These are phyloP conservation scores for Yamadazyma sp. DNA, from an alignment of 805 yeast genomes.

Conservation along the genomic window DNA sequence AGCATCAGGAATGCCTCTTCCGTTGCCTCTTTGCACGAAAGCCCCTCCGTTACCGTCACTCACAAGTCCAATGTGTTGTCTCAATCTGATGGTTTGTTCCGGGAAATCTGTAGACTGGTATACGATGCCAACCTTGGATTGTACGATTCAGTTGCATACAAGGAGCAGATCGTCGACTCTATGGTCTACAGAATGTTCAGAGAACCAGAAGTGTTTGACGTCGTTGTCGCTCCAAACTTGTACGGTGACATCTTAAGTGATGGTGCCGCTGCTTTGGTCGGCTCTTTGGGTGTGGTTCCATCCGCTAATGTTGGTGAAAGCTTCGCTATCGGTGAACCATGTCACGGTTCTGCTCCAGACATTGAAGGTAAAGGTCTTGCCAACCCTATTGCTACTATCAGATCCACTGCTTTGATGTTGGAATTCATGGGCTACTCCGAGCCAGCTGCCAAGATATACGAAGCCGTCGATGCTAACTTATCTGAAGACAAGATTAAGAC, in stretches of 20 bases:
- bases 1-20: slow-evolving; percentile 59
- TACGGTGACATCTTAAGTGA: slow-evolving; percentile 96
- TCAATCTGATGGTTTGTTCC: slow-evolving; percentile 91
- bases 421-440: slow-evolving; percentile 91
- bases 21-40: slow-evolving; percentile 31
- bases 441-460: slow-evolving; percentile 89
- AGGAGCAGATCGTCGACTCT: slow-evolving; percentile 97
- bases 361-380: slow-evolving; percentile 94
- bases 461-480: slow-evolving; percentile 92
- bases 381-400: slow-evolving; percentile 96
- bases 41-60: slow-evolving; percentile 81
- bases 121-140: slow-evolving; percentile 57
- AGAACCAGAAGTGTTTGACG: slow-evolving; percentile 96
- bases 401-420: slow-evolving; percentile 94
- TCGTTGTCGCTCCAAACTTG: slow-evolving; percentile 96
- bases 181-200: slow-evolving; percentile 99
- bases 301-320: slow-evolving; percentile 96
- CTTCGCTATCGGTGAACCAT: slow-evolving; percentile 98
- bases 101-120: slow-evolving; percentile 74
- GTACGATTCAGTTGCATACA: slow-evolving; percentile 63
- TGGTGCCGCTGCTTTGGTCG: slow-evolving; percentile 98
- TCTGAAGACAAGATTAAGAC: slow-evolving; percentile 76
- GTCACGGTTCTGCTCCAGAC: slow-evolving; percentile 99
- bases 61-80: slow-evolving; percentile 96
- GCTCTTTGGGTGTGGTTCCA: slow-evolving; percentile 97